These are phyloP conservation scores for Stachybotrys chartarum DNA, from an alignment of 2,329 filamentous ascomycete species.

Conservation along the genomic window DNA sequence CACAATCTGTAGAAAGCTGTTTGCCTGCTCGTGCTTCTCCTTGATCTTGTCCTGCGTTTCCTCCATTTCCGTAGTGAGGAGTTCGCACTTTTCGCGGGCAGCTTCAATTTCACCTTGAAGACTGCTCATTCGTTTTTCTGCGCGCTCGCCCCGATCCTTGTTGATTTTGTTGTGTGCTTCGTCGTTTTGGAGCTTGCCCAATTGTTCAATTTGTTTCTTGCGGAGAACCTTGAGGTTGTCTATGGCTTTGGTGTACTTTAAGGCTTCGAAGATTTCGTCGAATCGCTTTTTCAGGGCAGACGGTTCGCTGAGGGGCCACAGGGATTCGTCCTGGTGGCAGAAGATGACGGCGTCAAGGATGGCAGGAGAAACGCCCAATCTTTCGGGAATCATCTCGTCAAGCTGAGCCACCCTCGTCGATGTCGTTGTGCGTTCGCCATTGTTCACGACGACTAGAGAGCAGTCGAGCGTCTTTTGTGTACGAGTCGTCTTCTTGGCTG, in stretches of 20 bases:
- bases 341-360: constrained; percentile 95
- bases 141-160: constrained; percentile 75
- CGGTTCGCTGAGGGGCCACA: constrained; percentile 94
- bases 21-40: constrained; percentile 65
- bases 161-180: constrained; percentile 74
- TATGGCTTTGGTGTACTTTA: constrained; percentile 95
- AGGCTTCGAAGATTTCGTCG: constrained; percentile 94
- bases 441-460: constrained; percentile 64
- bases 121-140: constrained; percentile 56
- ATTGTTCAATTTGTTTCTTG: constrained; percentile 73
- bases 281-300: constrained; percentile 83
- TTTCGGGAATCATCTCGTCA: constrained; percentile 75
- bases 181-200: constrained; percentile 64
- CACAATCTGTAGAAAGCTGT: constrained; percentile 67
- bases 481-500: constrained; percentile 71
- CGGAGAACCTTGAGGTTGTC: constrained; percentile 84
- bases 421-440: constrained; percentile 71
- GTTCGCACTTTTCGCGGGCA: constrained; percentile 50
- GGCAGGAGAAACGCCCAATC: constrained; percentile 82
- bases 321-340: constrained; percentile 94
- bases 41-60: constrained; percentile 50
- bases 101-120: constrained; percentile 61
- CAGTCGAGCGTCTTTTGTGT: constrained; percentile 81
- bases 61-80: constrained; percentile 53
- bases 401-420: constrained; percentile 78